Conservation (phyloP, 257 asterid genomes). For the Solanum medicagineum region DNA sequence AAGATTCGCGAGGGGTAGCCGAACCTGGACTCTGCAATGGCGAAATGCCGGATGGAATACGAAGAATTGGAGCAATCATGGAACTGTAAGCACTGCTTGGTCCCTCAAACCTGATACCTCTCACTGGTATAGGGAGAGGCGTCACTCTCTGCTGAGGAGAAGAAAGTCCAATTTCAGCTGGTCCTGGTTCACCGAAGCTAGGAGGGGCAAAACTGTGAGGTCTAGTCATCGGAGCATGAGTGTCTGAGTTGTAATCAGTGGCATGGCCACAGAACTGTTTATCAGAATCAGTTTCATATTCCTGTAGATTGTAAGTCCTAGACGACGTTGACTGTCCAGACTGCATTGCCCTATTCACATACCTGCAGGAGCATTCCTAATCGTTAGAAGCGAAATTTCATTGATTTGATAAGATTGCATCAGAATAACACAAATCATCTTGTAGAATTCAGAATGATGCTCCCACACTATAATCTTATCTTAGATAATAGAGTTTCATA, state of each 20-base stretch:
- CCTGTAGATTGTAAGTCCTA: constrained; percentile 34
- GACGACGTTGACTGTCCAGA: constrained; percentile 29
- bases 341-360: constrained; percentile 42
- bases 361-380: constrained; percentile 35
- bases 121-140: constrained; percentile 44
- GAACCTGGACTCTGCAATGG: constrained; percentile 38
- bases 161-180: constrained; percentile 15
- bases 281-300: constrained; percentile 17
- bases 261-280: constrained; percentile 25
- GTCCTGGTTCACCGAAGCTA: constrained; percentile 28
- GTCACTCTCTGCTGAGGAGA: constrained; percentile 24
- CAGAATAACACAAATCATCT: not conserved
- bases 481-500: not conserved
- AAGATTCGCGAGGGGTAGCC: constrained; percentile 25
- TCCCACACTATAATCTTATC: not conserved
- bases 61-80: constrained; percentile 19
- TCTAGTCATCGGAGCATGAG: constrained; percentile 21
- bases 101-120: constrained; percentile 36
- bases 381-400: not conserved
- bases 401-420: not conserved
- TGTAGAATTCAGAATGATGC: not conserved
- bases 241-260: constrained; percentile 38
- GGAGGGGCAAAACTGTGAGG: constrained; percentile 16
- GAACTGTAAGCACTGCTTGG: constrained; percentile 24
- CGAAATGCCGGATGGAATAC: constrained; percentile 22